phyloP scores from a whole-genome alignment of 1,284 basidiomycete species.

The Apiotrichum akiyoshidainum region DNA sequence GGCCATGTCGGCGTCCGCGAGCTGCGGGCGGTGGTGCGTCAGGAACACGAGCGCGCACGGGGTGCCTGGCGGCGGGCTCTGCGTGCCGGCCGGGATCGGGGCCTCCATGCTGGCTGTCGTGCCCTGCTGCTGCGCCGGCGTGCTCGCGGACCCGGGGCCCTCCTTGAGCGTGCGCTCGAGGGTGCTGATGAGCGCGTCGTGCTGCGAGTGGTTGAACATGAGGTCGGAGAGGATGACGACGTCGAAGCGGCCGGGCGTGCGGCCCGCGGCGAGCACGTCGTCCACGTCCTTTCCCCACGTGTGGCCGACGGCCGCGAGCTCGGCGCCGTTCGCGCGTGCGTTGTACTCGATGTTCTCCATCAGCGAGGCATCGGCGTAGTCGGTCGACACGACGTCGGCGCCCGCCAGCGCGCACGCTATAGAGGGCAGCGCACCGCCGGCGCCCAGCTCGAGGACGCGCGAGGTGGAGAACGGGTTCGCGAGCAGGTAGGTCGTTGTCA shows the following conservation, averaged over 20 bases:
- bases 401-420: conserved; percentile 69
- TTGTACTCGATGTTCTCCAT: conserved; percentile 75
- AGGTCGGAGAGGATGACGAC: conserved; percentile 87
- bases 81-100: conserved; percentile 6
- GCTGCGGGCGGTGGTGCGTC: conserved; percentile 82
- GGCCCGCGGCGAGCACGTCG: conserved; percentile 53
- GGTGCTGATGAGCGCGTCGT: conserved; percentile 74
- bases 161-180: conserved; percentile 58
- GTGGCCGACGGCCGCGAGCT: conserved; percentile 58
- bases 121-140: not conserved
- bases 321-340: conserved; percentile 44
- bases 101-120: not conserved
- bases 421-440: conserved; percentile 84
- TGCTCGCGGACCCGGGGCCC: conserved; percentile 23
- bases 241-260: conserved; percentile 58
- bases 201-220: conserved; percentile 59
- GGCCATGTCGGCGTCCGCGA: conserved; percentile 76
- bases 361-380: conserved; percentile 83
- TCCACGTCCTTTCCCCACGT: conserved; percentile 77
- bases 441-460: conserved; percentile 81
- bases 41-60: conserved; percentile 83
- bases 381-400: conserved; percentile 69
- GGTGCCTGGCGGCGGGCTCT: conserved; percentile 17
- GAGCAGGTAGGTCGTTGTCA: conserved; percentile 71
- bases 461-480: conserved; percentile 41